These are phyloP conservation scores for Vigna reflexopilosa DNA, from an alignment of 306 rosid genomes.

Conservation along the genomic window DNA sequence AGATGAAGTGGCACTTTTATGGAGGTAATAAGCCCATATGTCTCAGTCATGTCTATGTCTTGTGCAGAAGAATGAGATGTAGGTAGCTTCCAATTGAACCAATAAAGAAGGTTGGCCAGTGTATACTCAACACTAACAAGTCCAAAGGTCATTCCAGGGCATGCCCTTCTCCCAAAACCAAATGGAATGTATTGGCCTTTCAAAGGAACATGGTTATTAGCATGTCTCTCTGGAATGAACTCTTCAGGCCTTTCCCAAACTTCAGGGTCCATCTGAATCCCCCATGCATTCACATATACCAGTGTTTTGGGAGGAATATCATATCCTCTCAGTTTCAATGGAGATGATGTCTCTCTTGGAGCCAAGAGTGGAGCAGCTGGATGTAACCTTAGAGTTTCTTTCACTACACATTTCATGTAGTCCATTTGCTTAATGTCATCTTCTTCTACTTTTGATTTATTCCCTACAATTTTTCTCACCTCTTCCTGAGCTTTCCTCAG, in stretches of 20 bases:
- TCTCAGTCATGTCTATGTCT: constrained; percentile 4
- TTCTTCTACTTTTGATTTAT: constrained; percentile 18
- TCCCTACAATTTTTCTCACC: not conserved
- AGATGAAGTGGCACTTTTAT: not conserved
- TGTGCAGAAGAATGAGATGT: not conserved
- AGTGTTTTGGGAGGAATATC: constrained; percentile 20
- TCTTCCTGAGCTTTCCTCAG: not conserved
- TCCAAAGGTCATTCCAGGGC: constrained; percentile 3
- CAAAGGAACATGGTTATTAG: not conserved
- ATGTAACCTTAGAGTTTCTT: constrained; percentile 16
- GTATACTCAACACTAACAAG: not conserved
- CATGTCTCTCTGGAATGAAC: constrained; percentile 26
- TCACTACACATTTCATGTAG: constrained; percentile 2
- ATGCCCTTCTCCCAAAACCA: constrained; percentile 24
- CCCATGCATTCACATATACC: constrained; percentile 10
- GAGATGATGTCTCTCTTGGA: not conserved
- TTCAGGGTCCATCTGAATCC: constrained; percentile 14
- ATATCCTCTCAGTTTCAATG: not conserved
- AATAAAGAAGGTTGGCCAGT: not conserved
- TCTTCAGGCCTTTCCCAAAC: constrained; percentile 3
- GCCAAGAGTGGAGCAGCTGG: not conserved
- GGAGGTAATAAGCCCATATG: not conserved
- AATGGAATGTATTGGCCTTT: not conserved
- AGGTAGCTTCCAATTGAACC: constrained; percentile 12
- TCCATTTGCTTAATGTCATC: not conserved